A percentile compares a stretch with the other conserved stretches of the same genome.
Conservation (phyloP, 148 eudicot genomes). For the Camellia japonica region DNA sequence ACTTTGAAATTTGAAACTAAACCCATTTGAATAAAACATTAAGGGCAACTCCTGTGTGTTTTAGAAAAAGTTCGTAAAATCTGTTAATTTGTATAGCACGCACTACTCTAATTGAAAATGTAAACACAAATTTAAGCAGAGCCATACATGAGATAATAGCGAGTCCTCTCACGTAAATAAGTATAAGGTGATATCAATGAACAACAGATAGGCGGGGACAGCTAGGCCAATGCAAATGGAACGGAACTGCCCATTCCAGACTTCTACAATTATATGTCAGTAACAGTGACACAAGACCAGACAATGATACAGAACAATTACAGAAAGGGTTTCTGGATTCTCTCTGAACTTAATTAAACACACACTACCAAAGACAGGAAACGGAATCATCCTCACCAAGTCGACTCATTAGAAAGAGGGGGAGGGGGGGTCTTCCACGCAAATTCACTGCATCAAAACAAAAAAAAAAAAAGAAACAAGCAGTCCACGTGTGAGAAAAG, state of each 20-base stretch:
- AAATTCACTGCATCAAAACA: constrained; percentile 17
- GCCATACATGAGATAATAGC: background rate
- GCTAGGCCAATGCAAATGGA: background rate
- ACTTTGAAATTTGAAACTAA: no score
- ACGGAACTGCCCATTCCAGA: constrained; percentile 6
- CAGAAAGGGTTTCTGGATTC: background rate
- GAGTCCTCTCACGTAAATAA: background rate
- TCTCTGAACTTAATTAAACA: background rate
- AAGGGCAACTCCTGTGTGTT: no score
- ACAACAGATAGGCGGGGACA: background rate
- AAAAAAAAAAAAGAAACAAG: background rate
- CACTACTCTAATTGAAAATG: background rate
- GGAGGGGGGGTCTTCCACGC: background rate
- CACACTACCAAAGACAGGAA: background rate
- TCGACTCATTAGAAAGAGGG: background rate
- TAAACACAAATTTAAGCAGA: background rate
- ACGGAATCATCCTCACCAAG: background rate
- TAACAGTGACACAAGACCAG: background rate
- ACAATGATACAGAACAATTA: constrained; percentile 7
- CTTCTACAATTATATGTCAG: constrained; percentile 7
- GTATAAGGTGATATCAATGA: background rate
- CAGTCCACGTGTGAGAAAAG: background rate
- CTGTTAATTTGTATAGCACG: no score
- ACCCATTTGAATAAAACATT: no score
- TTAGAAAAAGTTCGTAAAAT: no score